Evolutionary conservation across 1,139 yeast genomes (phyloP).

Genomic region (Torulaspora pretoriensis): DNA sequence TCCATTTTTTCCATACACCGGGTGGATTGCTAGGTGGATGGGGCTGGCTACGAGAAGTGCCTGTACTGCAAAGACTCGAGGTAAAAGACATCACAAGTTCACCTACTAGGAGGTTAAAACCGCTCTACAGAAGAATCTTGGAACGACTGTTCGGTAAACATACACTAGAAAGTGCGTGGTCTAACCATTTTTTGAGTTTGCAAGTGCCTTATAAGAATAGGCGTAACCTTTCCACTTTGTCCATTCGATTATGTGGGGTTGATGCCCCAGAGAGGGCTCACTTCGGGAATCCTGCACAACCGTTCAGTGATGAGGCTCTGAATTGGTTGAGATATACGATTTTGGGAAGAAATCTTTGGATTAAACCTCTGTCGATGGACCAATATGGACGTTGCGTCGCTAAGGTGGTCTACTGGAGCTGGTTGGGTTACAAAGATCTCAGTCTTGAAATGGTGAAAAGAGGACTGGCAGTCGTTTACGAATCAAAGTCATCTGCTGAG

Average conservation of each 20-base stretch:
- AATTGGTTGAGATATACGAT: constrained; percentile 65
- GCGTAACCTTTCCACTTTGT: constrained; percentile 44
- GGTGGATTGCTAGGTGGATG: constrained; percentile 87
- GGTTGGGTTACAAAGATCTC: constrained; percentile 68
- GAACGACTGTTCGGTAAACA: constrained; percentile 2
- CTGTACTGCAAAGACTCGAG: constrained; percentile 31
- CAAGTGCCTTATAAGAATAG: constrained; percentile 44
- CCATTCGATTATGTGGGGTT: constrained; percentile 82
- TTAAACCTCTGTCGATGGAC: constrained; percentile 76
- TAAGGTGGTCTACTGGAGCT: constrained; percentile 59
- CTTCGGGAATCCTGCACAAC: constrained; percentile 93
- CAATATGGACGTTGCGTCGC: constrained; percentile 90
- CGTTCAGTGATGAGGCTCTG: constrained; percentile 79
- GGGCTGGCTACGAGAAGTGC: constrained; percentile 77
- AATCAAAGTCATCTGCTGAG: constrained; percentile 75
- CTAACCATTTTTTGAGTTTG: constrained; percentile 40
- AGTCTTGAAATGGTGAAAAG: constrained; percentile 79
- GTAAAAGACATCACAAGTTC: not conserved
- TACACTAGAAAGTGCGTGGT: constrained; percentile 14
- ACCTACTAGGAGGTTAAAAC: not conserved
- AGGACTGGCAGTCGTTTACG: constrained; percentile 87
- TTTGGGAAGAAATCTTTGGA: constrained; percentile 60
- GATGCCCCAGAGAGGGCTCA: constrained; percentile 98
- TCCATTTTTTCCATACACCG: constrained; percentile 87
- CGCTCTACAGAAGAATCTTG: constrained; percentile 9